Conservation (phyloP, 495 filamentous ascomycete genomes). For the Lasiosphaeris hirsuta region DNA sequence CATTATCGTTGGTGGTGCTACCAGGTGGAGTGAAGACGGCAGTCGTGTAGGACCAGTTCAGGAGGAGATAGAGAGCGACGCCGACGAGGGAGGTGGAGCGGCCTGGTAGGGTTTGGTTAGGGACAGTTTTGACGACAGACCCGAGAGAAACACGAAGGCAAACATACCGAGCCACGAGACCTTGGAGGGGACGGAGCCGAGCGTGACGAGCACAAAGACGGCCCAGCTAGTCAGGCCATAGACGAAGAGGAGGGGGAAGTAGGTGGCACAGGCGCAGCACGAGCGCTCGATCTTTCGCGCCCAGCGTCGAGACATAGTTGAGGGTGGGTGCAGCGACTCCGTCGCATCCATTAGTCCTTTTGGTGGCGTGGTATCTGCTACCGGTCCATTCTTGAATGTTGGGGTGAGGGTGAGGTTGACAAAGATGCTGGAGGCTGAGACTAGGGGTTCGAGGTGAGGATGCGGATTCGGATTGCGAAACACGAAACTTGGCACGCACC, state of each 20-base stretch:
- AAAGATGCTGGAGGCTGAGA: too few relatives aligned
- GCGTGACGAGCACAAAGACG: conserved; percentile 76
- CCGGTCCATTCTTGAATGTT: conserved; percentile 7
- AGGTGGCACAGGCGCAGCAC: conserved; percentile 76
- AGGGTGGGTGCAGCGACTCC: neutral
- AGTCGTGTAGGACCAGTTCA: conserved; percentile 83
- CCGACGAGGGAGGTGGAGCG: conserved; percentile 53
- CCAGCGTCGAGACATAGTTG: conserved; percentile 52
- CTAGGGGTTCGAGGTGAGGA: too few relatives aligned
- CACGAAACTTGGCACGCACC: too few relatives aligned
- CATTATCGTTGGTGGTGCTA: conserved; percentile 50
- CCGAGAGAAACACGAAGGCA: neutral
- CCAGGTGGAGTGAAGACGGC: conserved; percentile 93
- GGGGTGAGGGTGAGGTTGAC: neutral
- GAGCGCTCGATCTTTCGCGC: conserved; percentile 75
- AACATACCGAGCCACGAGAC: conserved; percentile 64
- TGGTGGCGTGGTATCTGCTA: conserved; percentile 1
- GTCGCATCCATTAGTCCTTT: conserved; percentile 5
- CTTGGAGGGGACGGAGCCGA: conserved; percentile 59
- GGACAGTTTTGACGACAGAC: neutral
- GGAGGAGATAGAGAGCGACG: conserved; percentile 67
- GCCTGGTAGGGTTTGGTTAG: conserved; percentile 27
- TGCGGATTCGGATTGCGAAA: too few relatives aligned
- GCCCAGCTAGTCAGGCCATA: conserved; percentile 89
- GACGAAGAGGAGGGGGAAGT: conserved; percentile 85